Evolutionary conservation across 2,329 filamentous ascomycete genomes (phyloP).

Genomic region (Monilinia aucupariae): DNA sequence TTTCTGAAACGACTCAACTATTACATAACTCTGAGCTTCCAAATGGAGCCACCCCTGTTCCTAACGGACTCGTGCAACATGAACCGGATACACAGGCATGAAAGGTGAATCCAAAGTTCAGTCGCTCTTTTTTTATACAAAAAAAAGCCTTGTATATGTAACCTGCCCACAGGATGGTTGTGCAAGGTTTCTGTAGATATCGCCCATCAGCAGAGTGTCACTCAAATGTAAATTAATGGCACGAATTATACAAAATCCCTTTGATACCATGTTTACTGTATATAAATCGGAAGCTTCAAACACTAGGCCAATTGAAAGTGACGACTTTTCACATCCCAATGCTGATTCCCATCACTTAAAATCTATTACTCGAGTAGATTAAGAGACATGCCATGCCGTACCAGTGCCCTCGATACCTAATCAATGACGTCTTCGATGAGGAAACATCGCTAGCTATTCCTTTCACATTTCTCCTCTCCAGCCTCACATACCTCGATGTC

Average conservation of each 20-base stretch:
- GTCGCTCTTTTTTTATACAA: background rate
- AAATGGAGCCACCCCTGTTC: slow-evolving; percentile 3
- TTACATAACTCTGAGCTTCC: background rate
- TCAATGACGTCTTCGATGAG: background rate
- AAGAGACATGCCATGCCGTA: background rate
- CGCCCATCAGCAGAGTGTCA: background rate
- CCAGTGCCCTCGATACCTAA: background rate
- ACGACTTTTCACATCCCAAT: background rate
- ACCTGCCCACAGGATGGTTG: background rate
- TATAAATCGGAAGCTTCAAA: background rate
- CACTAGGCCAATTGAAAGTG: background rate
- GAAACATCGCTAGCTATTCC: too few relatives aligned
- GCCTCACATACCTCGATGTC: too few relatives aligned
- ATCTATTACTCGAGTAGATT: too few relatives aligned
- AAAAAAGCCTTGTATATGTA: slow-evolving; percentile 2
- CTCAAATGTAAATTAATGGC: background rate
- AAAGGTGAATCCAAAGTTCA: background rate
- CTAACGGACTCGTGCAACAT: background rate
- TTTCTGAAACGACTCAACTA: background rate
- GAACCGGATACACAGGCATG: slow-evolving; percentile 3
- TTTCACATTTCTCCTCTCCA: too few relatives aligned
- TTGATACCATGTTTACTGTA: background rate
- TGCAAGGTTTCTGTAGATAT: background rate
- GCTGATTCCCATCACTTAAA: background rate
- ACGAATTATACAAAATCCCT: background rate